These are phyloP conservation scores for Psilocybe cyanescens DNA, from an alignment of 768 basidiomycete species.

Conservation along the genomic window DNA sequence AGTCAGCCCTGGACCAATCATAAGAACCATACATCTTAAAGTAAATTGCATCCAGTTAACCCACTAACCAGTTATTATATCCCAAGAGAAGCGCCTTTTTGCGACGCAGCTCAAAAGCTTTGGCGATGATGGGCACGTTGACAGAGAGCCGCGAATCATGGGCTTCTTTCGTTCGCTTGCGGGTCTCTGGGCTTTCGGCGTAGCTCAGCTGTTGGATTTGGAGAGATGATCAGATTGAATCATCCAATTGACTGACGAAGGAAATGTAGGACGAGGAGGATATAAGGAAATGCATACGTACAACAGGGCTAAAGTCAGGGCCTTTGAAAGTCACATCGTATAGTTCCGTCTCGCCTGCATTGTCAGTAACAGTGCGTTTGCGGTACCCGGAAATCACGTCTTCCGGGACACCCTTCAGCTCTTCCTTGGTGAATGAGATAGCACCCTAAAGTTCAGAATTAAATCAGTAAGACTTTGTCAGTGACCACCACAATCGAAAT, in stretches of 20 bases:
- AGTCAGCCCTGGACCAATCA: slow-evolving; percentile 60
- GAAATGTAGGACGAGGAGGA: too few relatives aligned
- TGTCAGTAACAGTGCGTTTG: slow-evolving; percentile 45
- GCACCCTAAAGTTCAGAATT: slow-evolving; percentile 43
- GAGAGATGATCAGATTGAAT: too few relatives aligned
- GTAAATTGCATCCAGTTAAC: too few relatives aligned
- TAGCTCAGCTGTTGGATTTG: slow-evolving; percentile 66
- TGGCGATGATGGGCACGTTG: slow-evolving; percentile 73
- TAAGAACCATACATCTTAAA: too few relatives aligned
- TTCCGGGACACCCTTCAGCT: slow-evolving; percentile 78
- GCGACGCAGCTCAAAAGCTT: slow-evolving; percentile 71
- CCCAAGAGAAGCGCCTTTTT: slow-evolving; percentile 67
- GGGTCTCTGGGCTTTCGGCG: slow-evolving; percentile 70
- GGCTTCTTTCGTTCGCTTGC: slow-evolving; percentile 66
- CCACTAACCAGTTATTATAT: slow-evolving; percentile 67
- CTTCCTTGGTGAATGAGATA: slow-evolving; percentile 68
- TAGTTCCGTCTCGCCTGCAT: slow-evolving; percentile 55
- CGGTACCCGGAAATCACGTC: slow-evolving; percentile 80
- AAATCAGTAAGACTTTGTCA: background rate
- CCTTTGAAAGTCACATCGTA: slow-evolving; percentile 83
- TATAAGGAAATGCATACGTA: slow-evolving; percentile 33
- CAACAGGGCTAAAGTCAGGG: slow-evolving; percentile 79
- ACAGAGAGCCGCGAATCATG: slow-evolving; percentile 68
- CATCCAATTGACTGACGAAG: too few relatives aligned
- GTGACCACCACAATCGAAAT: background rate